These are phyloP conservation scores for Eutrema heterophyllum DNA, from an alignment of 345 rosid genomes.

Conservation along the genomic window DNA sequence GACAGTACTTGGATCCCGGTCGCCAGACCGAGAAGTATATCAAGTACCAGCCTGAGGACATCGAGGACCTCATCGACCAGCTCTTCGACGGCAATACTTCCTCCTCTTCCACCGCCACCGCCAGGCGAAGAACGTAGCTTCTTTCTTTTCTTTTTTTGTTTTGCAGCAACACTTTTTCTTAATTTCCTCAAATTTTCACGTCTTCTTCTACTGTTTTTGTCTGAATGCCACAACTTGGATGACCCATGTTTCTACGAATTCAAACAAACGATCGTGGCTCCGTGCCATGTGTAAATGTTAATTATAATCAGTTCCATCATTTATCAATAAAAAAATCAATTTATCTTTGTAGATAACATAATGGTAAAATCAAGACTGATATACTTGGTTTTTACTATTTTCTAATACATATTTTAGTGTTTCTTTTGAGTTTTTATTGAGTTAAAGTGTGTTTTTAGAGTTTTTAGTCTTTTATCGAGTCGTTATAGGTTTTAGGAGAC, in stretches of 20 bases:
- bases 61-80: conserved; percentile 76
- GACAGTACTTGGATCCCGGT: conserved; percentile 65
- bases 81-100: conserved; percentile 67
- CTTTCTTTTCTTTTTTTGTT: conserved; percentile 11
- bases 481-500: too few relatives aligned
- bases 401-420: too few relatives aligned
- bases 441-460: too few relatives aligned
- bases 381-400: too few relatives aligned
- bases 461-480: too few relatives aligned
- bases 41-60: conserved; percentile 81
- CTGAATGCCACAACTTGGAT: conserved; percentile 23
- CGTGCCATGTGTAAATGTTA: conserved; percentile 33
- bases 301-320: conserved; percentile 16
- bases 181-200: not conserved
- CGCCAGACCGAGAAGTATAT: conserved; percentile 87
- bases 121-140: conserved; percentile 45
- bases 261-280: conserved; percentile 24
- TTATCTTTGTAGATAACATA: conserved; percentile 13
- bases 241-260: conserved; percentile 1
- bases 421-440: too few relatives aligned
- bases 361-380: not conserved
- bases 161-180: conserved; percentile 16
- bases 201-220: conserved; percentile 24
- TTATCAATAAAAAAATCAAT: not conserved
- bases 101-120: conserved; percentile 21